Percentiles rank a stretch among this genome's conserved stretches.
phyloP scores from a whole-genome alignment of 176 grass and related monocot species.

The Phoenix dactylifera region DNA sequence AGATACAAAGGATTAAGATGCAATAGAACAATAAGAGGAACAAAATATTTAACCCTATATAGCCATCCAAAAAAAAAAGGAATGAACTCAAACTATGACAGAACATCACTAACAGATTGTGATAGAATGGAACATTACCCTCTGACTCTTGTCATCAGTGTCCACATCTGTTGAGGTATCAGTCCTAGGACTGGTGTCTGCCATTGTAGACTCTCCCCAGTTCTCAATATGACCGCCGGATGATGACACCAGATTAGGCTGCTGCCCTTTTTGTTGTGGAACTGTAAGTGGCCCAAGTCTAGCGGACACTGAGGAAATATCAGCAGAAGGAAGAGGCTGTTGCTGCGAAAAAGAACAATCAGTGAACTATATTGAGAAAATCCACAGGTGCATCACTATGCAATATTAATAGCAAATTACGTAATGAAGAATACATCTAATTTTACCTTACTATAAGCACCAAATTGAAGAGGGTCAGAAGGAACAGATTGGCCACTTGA shows the following conservation, averaged over 20 bases:
- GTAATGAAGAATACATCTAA: not conserved
- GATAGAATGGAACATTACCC: not conserved
- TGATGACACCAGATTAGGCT: constrained; percentile 2
- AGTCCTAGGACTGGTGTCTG: constrained; percentile 12
- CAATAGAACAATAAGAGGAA: no score
- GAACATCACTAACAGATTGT: no score
- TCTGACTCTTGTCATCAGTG: constrained; percentile 13
- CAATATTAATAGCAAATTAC: no score
- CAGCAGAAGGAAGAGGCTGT: constrained; percentile 2
- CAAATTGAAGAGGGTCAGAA: constrained; percentile 43
- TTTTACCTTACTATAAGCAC: constrained; percentile 44
- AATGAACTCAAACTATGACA: no score
- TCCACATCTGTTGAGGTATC: constrained; percentile 16
- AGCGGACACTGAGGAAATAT: constrained; percentile 4
- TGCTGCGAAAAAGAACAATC: not conserved
- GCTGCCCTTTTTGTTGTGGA: constrained; percentile 13
- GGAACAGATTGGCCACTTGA: constrained; percentile 30
- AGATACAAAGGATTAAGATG: no score
- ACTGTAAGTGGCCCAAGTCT: constrained; percentile 15
- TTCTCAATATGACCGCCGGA: constrained; percentile 19
- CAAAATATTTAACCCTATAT: no score
- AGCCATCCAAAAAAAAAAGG: no score
- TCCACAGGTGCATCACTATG: no score
- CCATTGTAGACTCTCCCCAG: constrained; percentile 9
- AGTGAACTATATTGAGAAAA: no score